phyloP scores from a whole-genome alignment of 805 yeast species.

The Nakazawaea wyomingensis region DNA sequence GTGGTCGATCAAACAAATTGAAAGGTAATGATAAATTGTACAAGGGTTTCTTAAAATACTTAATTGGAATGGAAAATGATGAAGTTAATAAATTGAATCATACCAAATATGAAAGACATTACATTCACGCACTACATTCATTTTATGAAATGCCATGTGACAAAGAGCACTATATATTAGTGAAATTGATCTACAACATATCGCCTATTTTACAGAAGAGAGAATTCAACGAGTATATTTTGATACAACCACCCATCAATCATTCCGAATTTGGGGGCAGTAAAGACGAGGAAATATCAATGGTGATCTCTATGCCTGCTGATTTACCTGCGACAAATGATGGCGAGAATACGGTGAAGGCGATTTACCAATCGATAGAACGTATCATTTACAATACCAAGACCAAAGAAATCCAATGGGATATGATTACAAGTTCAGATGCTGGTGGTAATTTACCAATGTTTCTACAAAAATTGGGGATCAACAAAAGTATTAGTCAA shows the following conservation, averaged over 20 bases:
- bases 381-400: conserved; percentile 20
- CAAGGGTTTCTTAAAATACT: background rate
- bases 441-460: conserved; percentile 36
- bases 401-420: conserved; percentile 24
- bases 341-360: conserved; percentile 23
- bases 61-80: conserved; percentile 2
- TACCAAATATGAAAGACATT: conserved; percentile 27
- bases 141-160: conserved; percentile 18
- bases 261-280: conserved; percentile 14
- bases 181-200: conserved; percentile 30
- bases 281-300: conserved; percentile 21
- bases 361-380: conserved; percentile 32
- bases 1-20: conserved; percentile 3
- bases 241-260: conserved; percentile 16
- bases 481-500: conserved; percentile 31
- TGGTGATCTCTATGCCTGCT: conserved; percentile 26
- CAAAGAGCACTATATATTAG: conserved; percentile 25
- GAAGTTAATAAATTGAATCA: conserved; percentile 15
- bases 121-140: conserved; percentile 27
- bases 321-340: conserved; percentile 10
- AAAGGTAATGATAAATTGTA: background rate
- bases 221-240: conserved; percentile 31
- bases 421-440: conserved; percentile 33
- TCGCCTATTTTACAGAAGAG: conserved; percentile 31
- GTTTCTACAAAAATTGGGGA: conserved; percentile 33